These are phyloP conservation scores for Rhizopogon sp. DNA, from an alignment of 768 basidiomycete species.

Conservation along the genomic window DNA sequence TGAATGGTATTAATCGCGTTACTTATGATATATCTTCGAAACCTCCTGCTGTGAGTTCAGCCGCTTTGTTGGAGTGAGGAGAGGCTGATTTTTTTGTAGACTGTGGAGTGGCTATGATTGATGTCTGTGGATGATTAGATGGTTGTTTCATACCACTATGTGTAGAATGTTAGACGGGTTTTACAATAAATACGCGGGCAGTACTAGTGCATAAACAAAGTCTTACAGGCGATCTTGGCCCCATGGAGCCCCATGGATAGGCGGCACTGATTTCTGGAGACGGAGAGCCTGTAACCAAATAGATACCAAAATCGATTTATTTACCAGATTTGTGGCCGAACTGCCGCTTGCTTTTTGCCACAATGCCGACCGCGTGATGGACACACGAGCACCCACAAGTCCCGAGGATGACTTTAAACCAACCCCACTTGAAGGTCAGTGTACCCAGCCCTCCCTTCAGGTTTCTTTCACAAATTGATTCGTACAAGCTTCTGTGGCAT, in stretches of 20 bases:
- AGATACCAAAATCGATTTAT: too few species aligned
- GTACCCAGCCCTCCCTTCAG: neutral
- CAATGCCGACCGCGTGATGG: neutral
- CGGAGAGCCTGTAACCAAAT: too few species aligned
- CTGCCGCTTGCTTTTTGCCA: neutral
- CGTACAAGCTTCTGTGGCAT: neutral
- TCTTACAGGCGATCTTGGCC: too few species aligned
- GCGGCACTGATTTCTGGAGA: too few species aligned
- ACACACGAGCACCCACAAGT: neutral
- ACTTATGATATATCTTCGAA: slow-evolving; percentile 97
- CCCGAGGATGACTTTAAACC: neutral
- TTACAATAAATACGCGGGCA: too few species aligned
- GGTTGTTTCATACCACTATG: neutral
- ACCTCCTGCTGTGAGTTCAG: slow-evolving; percentile 74
- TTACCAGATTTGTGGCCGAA: too few species aligned
- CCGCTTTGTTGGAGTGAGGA: neutral
- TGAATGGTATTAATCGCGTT: slow-evolving; percentile 91
- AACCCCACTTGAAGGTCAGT: neutral
- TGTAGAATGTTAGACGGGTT: neutral
- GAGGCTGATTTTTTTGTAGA: slow-evolving; percentile 16
- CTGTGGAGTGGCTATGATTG: slow-evolving; percentile 41
- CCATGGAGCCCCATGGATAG: too few species aligned
- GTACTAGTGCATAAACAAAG: too few species aligned
- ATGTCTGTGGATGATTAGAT: neutral
- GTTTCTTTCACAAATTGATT: too few species aligned